These are phyloP conservation scores for Mycena vulgaris DNA, from an alignment of 768 basidiomycete species.

Conservation along the genomic window DNA sequence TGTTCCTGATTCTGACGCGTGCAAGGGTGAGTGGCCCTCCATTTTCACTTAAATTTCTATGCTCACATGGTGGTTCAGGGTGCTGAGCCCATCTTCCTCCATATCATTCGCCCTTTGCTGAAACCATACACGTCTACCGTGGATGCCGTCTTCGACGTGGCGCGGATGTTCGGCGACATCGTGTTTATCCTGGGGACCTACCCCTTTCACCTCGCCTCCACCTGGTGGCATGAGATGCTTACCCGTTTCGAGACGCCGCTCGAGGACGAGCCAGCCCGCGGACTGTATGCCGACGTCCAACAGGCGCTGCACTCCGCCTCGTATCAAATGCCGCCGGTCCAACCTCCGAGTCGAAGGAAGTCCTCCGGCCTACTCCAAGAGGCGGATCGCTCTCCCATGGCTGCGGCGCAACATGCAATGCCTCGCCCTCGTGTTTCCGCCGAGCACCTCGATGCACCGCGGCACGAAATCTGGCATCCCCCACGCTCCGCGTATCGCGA, in stretches of 20 bases:
- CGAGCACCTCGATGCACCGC: conserved; percentile 5
- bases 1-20: conserved; percentile 84
- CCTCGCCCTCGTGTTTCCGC: conserved; percentile 2
- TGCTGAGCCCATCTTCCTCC: conserved; percentile 88
- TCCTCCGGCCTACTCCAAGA: conserved; percentile 14
- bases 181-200: conserved; percentile 59
- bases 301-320: conserved; percentile 26
- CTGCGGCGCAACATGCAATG: not conserved
- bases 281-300: conserved; percentile 30
- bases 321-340: conserved; percentile 15
- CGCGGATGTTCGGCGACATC: conserved; percentile 77
- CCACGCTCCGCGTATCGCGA: conserved; percentile 63
- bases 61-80: conserved; percentile 64
- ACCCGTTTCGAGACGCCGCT: conserved; percentile 19
- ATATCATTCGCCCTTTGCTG: conserved; percentile 83
- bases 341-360: conserved; percentile 9
- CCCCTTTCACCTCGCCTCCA: conserved; percentile 53
- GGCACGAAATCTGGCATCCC: conserved; percentile 74
- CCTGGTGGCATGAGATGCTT: conserved; percentile 56
- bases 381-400: not conserved
- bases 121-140: conserved; percentile 81
- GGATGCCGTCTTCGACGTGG: conserved; percentile 74
- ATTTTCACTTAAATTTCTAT: not conserved
- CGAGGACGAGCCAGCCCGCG: conserved; percentile 18
- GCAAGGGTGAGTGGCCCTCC: conserved; percentile 69